Conservation (phyloP, 2,329 filamentous ascomycete species). For the Lecanicillium sp. region DNA sequence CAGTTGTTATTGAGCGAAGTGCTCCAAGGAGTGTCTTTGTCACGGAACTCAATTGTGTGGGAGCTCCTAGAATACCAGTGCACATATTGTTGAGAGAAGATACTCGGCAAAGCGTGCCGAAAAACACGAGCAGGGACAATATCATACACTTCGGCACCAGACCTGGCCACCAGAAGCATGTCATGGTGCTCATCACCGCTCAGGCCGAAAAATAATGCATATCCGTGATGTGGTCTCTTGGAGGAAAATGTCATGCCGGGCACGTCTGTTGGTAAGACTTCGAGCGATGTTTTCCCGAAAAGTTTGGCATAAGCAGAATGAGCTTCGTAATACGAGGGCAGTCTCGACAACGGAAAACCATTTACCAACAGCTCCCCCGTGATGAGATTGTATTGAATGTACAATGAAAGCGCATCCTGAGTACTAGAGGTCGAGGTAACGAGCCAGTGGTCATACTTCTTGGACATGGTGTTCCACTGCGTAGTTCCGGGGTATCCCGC, state of each 20-base stretch:
- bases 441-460: neutral
- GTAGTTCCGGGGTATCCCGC: neutral
- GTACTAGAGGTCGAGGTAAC: neutral
- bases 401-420: neutral
- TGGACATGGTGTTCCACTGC: neutral
- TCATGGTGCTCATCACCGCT: neutral
- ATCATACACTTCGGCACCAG: neutral
- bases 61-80: constrained; percentile 4
- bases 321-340: neutral
- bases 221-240: neutral
- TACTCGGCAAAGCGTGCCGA: neutral
- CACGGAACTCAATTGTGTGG: neutral
- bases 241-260: constrained; percentile 6
- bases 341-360: neutral
- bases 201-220: neutral
- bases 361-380: constrained; percentile 9
- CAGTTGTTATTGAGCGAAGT: neutral
- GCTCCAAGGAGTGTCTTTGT: neutral
- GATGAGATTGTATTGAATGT: constrained; percentile 15
- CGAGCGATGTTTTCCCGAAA: neutral
- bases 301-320: neutral
- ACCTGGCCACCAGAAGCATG: constrained; percentile 1
- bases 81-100: neutral
- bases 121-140: neutral
- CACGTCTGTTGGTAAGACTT: constrained; percentile 1